Evolutionary conservation across 352 stramenopile species (phyloP).

Genomic region (Pythium insidiosum): DNA sequence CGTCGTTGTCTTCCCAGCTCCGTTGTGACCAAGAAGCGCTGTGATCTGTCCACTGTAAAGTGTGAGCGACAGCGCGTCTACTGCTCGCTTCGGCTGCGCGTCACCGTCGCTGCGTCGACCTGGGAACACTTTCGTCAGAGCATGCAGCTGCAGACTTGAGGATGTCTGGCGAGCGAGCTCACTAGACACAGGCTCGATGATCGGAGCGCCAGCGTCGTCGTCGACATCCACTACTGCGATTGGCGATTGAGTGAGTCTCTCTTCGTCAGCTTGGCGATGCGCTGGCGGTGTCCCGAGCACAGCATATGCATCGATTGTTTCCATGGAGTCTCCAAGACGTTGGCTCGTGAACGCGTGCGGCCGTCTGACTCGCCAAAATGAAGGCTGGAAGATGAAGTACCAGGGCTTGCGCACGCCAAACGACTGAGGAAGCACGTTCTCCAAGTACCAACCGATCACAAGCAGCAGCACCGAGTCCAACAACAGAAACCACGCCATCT

Average conservation of each 20-base stretch:
- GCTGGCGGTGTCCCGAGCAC: background rate
- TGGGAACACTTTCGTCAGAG: slow-evolving; percentile 37
- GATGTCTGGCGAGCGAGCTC: slow-evolving; percentile 24
- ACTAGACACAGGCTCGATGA: slow-evolving; percentile 18
- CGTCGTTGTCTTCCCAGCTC: slow-evolving; percentile 87
- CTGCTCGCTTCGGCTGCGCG: slow-evolving; percentile 66
- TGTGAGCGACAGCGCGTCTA: slow-evolving; percentile 79
- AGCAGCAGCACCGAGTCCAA: slow-evolving; percentile 82
- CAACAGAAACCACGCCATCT: slow-evolving; percentile 55
- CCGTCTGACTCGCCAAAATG: slow-evolving; percentile 22
- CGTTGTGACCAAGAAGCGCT: slow-evolving; percentile 82
- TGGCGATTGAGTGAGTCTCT: background rate
- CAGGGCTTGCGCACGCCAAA: slow-evolving; percentile 85
- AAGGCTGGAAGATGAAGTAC: slow-evolving; percentile 80
- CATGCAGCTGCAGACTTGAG: slow-evolving; percentile 17
- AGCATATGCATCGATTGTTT: too few species aligned
- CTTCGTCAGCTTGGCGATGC: background rate
- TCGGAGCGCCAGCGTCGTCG: slow-evolving; percentile 1
- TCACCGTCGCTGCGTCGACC: slow-evolving; percentile 51
- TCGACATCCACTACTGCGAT: slow-evolving; percentile 1
- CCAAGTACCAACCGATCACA: slow-evolving; percentile 86
- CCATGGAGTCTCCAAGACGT: too few species aligned
- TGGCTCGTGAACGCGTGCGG: background rate
- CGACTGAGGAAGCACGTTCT: slow-evolving; percentile 87
- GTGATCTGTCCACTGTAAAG: slow-evolving; percentile 93